These are phyloP conservation scores for Scedosporium minutisporum DNA, from an alignment of 2,329 filamentous ascomycete species.

Conservation along the genomic window DNA sequence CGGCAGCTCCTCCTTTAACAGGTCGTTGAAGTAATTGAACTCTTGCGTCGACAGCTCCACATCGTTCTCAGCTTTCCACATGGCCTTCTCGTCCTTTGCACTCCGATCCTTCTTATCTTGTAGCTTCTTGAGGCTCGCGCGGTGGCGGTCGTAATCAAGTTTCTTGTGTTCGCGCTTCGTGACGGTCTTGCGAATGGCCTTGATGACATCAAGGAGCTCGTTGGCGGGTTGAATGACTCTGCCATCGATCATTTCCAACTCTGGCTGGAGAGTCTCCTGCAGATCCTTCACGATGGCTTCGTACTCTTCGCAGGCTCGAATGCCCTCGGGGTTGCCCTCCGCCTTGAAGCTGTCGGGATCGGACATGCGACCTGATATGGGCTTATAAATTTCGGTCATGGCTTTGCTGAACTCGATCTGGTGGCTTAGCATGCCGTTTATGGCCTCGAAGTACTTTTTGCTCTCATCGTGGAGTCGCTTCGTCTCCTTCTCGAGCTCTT, in stretches of 20 bases:
- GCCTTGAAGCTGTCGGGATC: slow-evolving; percentile 76
- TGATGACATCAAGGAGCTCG: slow-evolving; percentile 89
- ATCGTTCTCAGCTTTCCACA: slow-evolving; percentile 91
- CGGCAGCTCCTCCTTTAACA: slow-evolving; percentile 91
- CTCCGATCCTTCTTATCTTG: slow-evolving; percentile 97
- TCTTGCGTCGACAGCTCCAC: slow-evolving; percentile 88
- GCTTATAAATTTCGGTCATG: slow-evolving; percentile 94
- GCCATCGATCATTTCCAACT: slow-evolving; percentile 94
- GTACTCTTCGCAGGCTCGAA: slow-evolving; percentile 93
- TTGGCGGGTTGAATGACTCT: slow-evolving; percentile 86
- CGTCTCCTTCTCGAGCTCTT: slow-evolving; percentile 89
- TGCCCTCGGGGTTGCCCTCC: slow-evolving; percentile 86
- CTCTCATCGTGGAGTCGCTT: slow-evolving; percentile 96
- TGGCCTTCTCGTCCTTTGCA: slow-evolving; percentile 91
- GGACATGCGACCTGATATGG: slow-evolving; percentile 90
- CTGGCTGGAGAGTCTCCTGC: slow-evolving; percentile 77
- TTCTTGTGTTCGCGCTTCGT: slow-evolving; percentile 95
- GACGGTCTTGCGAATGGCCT: slow-evolving; percentile 81
- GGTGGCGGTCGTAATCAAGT: slow-evolving; percentile 87
- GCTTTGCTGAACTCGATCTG: slow-evolving; percentile 98
- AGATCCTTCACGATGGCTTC: slow-evolving; percentile 81
- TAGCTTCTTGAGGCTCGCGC: slow-evolving; percentile 76
- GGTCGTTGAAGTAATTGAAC: slow-evolving; percentile 95
- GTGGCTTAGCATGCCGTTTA: slow-evolving; percentile 94
- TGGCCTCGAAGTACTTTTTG: slow-evolving; percentile 93